Base-by-base conservation (phyloP, 192 early-diverging fungal genomes). In the Coemansia pectinata region DNA sequence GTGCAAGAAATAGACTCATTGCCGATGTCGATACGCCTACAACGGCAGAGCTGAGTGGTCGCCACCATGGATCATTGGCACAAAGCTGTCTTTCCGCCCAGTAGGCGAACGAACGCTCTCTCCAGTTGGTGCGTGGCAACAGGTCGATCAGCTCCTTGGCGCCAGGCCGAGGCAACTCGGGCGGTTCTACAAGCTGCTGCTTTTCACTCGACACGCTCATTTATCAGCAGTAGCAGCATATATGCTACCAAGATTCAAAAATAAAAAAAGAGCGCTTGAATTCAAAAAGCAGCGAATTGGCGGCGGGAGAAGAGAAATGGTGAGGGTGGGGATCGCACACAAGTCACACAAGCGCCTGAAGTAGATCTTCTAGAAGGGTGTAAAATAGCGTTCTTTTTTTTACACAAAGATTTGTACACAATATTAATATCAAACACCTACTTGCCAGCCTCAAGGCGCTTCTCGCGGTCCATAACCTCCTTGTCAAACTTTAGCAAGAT, bases 401-500 rank as follows among this genome's bases (percentile, higher is more conserved):
- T 19, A 19, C 21, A 21, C 10, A 29, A 3, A 14, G 4, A 55
- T 12, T 55, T 55, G 27, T 55, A 55, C 52, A 55, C 52, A 29
- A 5, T 4, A 50, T 5, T 19, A 48, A 48, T 42, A 31, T 11
- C n/a, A 12, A 39, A 39, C 23, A 21, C 11, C 31, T 67, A 74
- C 45, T 77, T 82, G 77, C 72, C 69, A 8, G 84, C 85, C 65
- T 91, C 91, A 3, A 91, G 73, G 39, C 86, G 86, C 71, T 90
- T 88, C 72, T 94, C 92, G 67, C 90, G 88, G 57, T 89, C 85
- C 81, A 94, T 76, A 33, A 92, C 90, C 38, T 91, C 89, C 68
- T 85, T 82, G 76, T 95, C 94, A 75, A 99, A 90, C 82, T 99
- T 98, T 76, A 99, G 96, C 71, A 99, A 77, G 45, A 98, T 92